phyloP scores from a whole-genome alignment of 2,329 filamentous ascomycete genomes.

The Epichloe aotearoae region DNA sequence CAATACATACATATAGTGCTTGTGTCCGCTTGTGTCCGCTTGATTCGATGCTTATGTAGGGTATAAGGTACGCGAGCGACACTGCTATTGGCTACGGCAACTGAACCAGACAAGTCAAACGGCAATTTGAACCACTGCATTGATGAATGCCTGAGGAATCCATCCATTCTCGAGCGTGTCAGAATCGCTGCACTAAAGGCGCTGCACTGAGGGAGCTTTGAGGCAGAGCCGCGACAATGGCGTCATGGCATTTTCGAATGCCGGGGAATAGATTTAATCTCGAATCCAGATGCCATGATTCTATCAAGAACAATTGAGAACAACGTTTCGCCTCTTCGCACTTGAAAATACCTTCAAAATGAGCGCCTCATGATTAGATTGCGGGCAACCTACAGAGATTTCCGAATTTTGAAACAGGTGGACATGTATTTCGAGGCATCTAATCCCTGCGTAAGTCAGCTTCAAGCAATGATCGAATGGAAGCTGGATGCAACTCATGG shows the following conservation, averaged over 20 bases:
- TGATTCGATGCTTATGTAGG: no score
- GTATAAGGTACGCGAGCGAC: no score
- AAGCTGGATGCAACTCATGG: conserved; percentile 1
- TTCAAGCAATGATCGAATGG: background rate
- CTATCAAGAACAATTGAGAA: background rate
- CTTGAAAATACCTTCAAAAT: background rate
- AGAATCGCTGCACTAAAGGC: no score
- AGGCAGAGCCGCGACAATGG: conserved; percentile 15
- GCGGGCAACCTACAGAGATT: background rate
- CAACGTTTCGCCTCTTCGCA: background rate
- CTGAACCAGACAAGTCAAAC: no score
- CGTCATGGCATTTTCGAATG: conserved; percentile 10
- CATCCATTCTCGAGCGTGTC: background rate
- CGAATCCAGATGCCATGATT: background rate
- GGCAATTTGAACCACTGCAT: no score
- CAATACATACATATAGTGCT: no score
- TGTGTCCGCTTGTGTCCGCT: no score
- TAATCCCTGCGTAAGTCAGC: background rate
- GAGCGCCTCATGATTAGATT: background rate
- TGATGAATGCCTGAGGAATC: background rate
- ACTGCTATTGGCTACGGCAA: no score
- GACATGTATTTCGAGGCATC: background rate
- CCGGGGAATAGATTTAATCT: conserved; percentile 3
- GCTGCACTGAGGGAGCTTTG: conserved; percentile 9
- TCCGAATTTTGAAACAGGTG: background rate